These are phyloP conservation scores for Sindora glabra DNA, from an alignment of 306 rosid genomes.

Conservation along the genomic window DNA sequence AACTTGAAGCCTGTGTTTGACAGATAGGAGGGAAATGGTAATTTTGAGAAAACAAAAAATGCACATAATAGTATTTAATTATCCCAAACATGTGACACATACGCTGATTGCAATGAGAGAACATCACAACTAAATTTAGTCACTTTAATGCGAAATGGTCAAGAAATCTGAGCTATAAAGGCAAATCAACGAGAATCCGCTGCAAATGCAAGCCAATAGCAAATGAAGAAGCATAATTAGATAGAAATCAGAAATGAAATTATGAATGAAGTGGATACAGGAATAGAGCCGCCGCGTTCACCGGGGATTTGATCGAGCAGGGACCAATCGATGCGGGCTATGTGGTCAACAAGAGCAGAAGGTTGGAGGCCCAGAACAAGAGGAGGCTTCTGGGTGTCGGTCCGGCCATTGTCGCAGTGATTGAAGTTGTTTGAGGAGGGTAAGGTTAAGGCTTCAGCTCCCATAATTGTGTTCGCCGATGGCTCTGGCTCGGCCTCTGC, in stretches of 20 bases:
- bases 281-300: constrained; percentile 87
- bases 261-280: constrained; percentile 33
- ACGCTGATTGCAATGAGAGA: no score
- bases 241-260: not conserved
- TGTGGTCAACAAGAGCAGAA: constrained; percentile 70
- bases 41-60: no score
- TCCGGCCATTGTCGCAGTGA: not conserved
- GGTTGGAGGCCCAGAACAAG: constrained; percentile 74
- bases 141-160: no score
- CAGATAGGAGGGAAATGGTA: no score
- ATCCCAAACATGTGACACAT: no score
- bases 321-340: constrained; percentile 54
- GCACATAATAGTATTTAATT: no score
- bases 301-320: constrained; percentile 67
- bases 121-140: no score
- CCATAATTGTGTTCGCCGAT: constrained; percentile 9
- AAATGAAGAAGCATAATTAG: not conserved
- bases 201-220: not conserved
- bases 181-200: not conserved
- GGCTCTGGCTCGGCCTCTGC: no score
- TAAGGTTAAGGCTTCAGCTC: constrained; percentile 28
- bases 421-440: not conserved
- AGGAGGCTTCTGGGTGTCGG: constrained; percentile 40
- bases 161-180: not conserved
- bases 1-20: no score